Conservation (phyloP, 2,329 filamentous ascomycete genomes). For the Chalaropsis thielavioides region DNA sequence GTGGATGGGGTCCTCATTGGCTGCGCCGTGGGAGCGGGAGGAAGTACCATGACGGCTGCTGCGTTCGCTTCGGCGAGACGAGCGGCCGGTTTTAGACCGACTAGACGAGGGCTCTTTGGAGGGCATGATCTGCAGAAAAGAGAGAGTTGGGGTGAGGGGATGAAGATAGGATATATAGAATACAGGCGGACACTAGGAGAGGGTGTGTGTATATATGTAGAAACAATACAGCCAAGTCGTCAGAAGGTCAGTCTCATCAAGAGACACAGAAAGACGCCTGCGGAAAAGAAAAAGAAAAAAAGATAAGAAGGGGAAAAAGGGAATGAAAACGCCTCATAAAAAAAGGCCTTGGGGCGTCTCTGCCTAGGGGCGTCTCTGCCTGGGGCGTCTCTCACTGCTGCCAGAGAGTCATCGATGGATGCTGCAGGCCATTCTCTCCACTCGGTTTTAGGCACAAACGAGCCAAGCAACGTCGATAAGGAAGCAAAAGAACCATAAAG, state of each 20-base stretch:
- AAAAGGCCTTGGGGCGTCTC: not conserved
- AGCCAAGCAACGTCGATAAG: not conserved
- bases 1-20: constrained; percentile 2
- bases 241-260: not conserved
- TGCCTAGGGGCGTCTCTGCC: not conserved
- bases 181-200: not conserved
- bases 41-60: constrained; percentile 14
- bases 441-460: constrained; percentile 4
- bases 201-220: not conserved
- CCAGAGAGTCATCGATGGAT: constrained; percentile 4
- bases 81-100: constrained; percentile 10
- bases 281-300: not conserved
- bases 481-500: constrained; percentile 1
- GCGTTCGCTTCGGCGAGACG: constrained; percentile 18
- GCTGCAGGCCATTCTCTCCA: constrained; percentile 4
- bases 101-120: constrained; percentile 12
- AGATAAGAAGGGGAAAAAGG: not conserved
- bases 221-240: not conserved
- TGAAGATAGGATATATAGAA: not conserved
- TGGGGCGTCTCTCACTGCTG: not conserved
- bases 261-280: not conserved
- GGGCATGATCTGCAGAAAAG: constrained; percentile 1
- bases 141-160: not conserved
- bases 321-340: constrained; percentile 7
- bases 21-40: constrained; percentile 10